Base-by-base conservation (phyloP, 2,329 filamentous ascomycete species). In the Fusarium nanum region DNA sequence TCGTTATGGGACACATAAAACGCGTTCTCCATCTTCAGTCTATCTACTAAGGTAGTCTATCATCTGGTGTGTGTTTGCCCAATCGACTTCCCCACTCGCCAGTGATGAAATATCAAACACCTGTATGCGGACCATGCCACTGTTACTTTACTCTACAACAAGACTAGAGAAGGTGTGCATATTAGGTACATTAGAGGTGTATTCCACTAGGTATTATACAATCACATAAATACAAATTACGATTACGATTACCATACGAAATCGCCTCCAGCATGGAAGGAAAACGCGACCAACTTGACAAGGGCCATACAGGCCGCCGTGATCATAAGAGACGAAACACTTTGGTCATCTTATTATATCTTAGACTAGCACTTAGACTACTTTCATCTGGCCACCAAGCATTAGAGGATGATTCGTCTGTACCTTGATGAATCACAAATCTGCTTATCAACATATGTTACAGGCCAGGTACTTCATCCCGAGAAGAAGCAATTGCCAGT, bases 21-120 rank as follows among this genome's bases (percentile, higher is more conserved):
- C 22, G 22, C 22, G 22, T 23, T 23, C 22, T 23, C 22, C 22
- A 23, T 23, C 22, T 23, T 23, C 22, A 23, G 22, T 23, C 22
- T 23, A 23, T 23, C 22, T 23, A 23, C 22, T 5, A 28, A 28
- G 27, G 27, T 7, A 16, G 11, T 5, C 18, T 37, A 37, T 37
- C 34, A 10, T 49, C 23, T 16, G n/a, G 30, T 20, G 41, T 37
- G 14, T 28, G 14, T 16, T 16, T 49, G 37, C 1, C 8, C 22
- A 14, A 16, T 16, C 16, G 16, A 44, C 20, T n/a, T n/a, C 37
- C 30, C 62, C 61, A 66, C 25, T 25, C 22, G 48, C 20, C 47
- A 54, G 63, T 66, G 61, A 46, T 60, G 61, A 25, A 30, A 49
- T 40, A 54, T 41, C n/a, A 32, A 23, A 54, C 13, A 22, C 23